Percentiles rank a stretch among this genome's conserved stretches.
Conservation (phyloP, 2,329 filamentous ascomycete species). For the Colletotrichum theobromicola region DNA sequence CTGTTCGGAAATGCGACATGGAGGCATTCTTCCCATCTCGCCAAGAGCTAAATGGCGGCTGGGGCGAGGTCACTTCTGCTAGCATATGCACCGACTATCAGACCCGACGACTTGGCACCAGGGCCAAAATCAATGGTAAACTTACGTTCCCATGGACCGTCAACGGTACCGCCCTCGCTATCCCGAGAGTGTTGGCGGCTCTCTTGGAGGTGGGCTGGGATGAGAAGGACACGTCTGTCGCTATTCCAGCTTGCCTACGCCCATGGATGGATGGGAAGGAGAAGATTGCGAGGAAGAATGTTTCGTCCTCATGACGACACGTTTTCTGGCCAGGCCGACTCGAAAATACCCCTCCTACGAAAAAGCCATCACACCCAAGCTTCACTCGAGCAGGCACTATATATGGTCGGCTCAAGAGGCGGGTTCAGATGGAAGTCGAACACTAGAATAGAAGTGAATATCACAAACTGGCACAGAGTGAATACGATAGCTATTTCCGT, state of each 20-base stretch:
- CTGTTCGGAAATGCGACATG: constrained; percentile 87
- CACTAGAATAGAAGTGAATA: background rate
- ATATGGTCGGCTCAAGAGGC: background rate
- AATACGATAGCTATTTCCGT: background rate
- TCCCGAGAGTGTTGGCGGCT: constrained; percentile 87
- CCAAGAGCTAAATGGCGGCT: constrained; percentile 68
- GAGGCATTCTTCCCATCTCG: constrained; percentile 93
- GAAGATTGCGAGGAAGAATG: constrained; percentile 54
- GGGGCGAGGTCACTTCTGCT: constrained; percentile 91
- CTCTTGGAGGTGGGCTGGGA: constrained; percentile 92
- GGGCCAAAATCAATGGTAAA: constrained; percentile 62
- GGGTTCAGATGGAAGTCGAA: background rate
- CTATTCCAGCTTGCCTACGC: constrained; percentile 78
- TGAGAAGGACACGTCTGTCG: constrained; percentile 68
- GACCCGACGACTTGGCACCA: constrained; percentile 79
- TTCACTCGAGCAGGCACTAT: background rate
- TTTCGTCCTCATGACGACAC: background rate
- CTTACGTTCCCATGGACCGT: constrained; percentile 84
- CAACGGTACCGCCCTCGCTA: constrained; percentile 92
- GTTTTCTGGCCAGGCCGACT: background rate
- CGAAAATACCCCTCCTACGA: background rate
- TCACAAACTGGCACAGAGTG: background rate
- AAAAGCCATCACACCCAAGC: background rate
- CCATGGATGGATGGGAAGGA: constrained; percentile 84
- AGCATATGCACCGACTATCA: constrained; percentile 97